Evolutionary conservation across 345 rosid species (phyloP).

Genomic region (Citrus sinensis): DNA sequence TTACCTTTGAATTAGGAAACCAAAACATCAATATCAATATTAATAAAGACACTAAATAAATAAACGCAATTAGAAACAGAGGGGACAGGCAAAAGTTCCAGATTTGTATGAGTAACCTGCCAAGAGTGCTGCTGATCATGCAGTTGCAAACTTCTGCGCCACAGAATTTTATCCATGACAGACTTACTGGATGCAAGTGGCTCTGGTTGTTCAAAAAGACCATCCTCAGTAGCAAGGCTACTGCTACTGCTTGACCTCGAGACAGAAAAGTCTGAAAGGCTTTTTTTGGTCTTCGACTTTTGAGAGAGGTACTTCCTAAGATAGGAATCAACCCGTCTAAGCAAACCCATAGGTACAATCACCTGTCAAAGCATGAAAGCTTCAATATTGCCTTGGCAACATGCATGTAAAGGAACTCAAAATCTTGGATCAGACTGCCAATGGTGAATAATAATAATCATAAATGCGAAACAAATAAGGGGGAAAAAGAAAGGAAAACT

Average conservation of each 20-base stretch:
- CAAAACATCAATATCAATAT: neutral
- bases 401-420: neutral
- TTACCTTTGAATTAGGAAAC: conserved; percentile 1
- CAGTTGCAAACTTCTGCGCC: conserved; percentile 56
- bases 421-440: neutral
- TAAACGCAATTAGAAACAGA: neutral
- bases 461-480: neutral
- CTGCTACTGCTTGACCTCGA: conserved; percentile 61
- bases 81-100: conserved; percentile 5
- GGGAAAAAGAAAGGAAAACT: neutral
- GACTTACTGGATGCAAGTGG: conserved; percentile 44
- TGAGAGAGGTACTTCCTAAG: conserved; percentile 60
- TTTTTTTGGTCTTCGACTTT: conserved; percentile 40
- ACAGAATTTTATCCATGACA: conserved; percentile 48
- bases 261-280: conserved; percentile 36
- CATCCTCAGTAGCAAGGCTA: conserved; percentile 63
- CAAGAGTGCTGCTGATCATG: conserved; percentile 61
- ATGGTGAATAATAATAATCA: neutral
- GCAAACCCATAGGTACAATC: conserved; percentile 50
- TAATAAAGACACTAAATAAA: neutral
- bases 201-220: conserved; percentile 66
- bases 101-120: conserved; percentile 55
- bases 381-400: conserved; percentile 11
- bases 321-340: conserved; percentile 56
- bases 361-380: conserved; percentile 45